Conservation (phyloP, 2,329 filamentous ascomycete genomes). For the Pseudogymnoascus sp. region DNA sequence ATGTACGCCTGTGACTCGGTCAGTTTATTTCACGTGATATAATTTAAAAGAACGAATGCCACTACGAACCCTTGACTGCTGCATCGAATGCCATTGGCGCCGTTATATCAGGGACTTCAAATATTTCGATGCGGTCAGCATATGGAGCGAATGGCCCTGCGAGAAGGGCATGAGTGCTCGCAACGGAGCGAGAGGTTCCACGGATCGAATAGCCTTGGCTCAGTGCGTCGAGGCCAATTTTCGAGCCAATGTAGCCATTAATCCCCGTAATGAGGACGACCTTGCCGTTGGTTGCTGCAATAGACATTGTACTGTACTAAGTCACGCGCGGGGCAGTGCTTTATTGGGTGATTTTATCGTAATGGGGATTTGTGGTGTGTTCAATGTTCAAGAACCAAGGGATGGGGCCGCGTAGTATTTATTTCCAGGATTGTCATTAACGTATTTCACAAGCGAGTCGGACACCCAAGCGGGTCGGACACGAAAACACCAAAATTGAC, state of each 20-base stretch:
- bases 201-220: slow-evolving; percentile 25
- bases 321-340: background rate
- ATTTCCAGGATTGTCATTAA: no score
- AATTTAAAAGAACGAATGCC: background rate
- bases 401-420: background rate
- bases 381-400: background rate
- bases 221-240: slow-evolving; percentile 20
- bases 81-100: slow-evolving; percentile 23
- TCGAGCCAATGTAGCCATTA: slow-evolving; percentile 28
- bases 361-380: background rate
- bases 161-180: slow-evolving; percentile 19
- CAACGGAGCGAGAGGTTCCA: slow-evolving; percentile 23
- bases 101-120: slow-evolving; percentile 24
- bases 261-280: slow-evolving; percentile 27
- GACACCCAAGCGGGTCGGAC: no score
- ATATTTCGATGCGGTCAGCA: slow-evolving; percentile 21
- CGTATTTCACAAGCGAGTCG: no score
- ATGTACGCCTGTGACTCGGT: slow-evolving; percentile 18
- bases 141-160: slow-evolving; percentile 23
- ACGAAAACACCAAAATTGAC: no score
- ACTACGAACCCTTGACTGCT: slow-evolving; percentile 19
- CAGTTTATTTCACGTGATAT: background rate
- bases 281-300: slow-evolving; percentile 21
- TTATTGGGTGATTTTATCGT: background rate
- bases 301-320: slow-evolving; percentile 16